A percentile compares a stretch with the other conserved stretches of the same genome.
Evolutionary conservation across 768 basidiomycete genomes (phyloP).

Genomic region (Suillus clintonianus): DNA sequence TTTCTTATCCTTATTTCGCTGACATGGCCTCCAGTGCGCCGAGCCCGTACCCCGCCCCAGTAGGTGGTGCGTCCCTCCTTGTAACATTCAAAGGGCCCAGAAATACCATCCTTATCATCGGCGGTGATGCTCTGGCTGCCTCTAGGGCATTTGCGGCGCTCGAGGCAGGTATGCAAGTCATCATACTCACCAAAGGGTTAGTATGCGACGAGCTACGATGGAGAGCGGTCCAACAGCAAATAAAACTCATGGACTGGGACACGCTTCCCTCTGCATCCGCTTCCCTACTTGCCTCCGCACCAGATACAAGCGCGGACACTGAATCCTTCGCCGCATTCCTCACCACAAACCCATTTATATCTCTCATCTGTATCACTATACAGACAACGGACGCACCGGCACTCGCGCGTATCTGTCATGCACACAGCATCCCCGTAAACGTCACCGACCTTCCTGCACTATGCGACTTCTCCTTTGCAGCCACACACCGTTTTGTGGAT

Average conservation of each 20-base stretch:
- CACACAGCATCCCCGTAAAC: slow-evolving; percentile 73
- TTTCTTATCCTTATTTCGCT: neutral
- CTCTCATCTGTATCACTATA: slow-evolving; percentile 80
- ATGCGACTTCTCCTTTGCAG: slow-evolving; percentile 88
- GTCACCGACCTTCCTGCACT: slow-evolving; percentile 84
- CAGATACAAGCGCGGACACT: slow-evolving; percentile 36
- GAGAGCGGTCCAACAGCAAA: slow-evolving; percentile 56
- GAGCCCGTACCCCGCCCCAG: slow-evolving; percentile 42
- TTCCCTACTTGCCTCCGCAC: neutral
- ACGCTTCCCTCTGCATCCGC: slow-evolving; percentile 39
- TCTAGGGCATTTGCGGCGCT: slow-evolving; percentile 81
- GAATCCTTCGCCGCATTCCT: slow-evolving; percentile 53
- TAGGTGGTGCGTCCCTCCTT: slow-evolving; percentile 71
- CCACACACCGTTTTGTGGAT: slow-evolving; percentile 80
- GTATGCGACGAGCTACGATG: slow-evolving; percentile 76
- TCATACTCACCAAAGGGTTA: slow-evolving; percentile 56
- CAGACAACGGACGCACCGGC: slow-evolving; percentile 46
- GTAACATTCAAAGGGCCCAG: slow-evolving; percentile 68
- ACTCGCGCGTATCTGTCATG: slow-evolving; percentile 56
- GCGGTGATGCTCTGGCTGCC: slow-evolving; percentile 79
- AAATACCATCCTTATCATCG: slow-evolving; percentile 68
- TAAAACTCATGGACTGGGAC: slow-evolving; percentile 61
- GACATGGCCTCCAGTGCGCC: slow-evolving; percentile 6
- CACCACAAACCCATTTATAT: slow-evolving; percentile 28
- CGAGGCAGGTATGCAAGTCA: slow-evolving; percentile 74